Evolutionary conservation across 768 basidiomycete species (phyloP).

Genomic region (Tulasnella sp.): DNA sequence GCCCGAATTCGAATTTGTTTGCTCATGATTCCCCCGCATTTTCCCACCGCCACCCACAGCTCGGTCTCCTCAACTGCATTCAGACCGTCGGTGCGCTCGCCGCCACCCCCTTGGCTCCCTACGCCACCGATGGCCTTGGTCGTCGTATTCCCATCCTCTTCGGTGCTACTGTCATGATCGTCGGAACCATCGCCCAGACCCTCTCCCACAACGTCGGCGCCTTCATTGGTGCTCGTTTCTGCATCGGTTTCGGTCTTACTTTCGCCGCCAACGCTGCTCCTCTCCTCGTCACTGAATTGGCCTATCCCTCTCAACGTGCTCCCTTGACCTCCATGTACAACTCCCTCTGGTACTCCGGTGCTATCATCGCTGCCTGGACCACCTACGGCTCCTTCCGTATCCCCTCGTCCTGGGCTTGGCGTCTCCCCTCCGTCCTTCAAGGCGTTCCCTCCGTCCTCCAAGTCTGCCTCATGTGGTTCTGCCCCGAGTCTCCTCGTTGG

Average conservation of each 20-base stretch:
- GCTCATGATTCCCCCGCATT: background rate
- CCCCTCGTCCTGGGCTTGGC: conserved; percentile 66
- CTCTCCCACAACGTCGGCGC: conserved; percentile 63
- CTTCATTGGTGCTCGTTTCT: conserved; percentile 64
- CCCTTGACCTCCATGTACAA: conserved; percentile 72
- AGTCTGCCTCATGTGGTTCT: conserved; percentile 55
- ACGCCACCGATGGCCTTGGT: conserved; percentile 61
- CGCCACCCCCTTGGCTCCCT: conserved; percentile 45
- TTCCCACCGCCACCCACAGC: conserved; percentile 28
- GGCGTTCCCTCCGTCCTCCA: conserved; percentile 61
- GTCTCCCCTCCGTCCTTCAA: conserved; percentile 69
- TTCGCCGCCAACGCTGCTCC: conserved; percentile 66
- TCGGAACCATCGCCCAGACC: conserved; percentile 60
- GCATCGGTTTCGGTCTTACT: conserved; percentile 52
- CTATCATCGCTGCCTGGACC: conserved; percentile 77
- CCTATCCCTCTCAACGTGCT: conserved; percentile 76
- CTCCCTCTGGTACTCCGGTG: conserved; percentile 79
- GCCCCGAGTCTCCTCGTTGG: conserved; percentile 81
- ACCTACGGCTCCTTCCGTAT: conserved; percentile 76
- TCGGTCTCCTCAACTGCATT: conserved; percentile 67
- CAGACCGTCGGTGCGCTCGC: conserved; percentile 69
- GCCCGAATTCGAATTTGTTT: background rate
- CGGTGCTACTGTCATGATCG: conserved; percentile 62
- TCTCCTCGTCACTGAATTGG: conserved; percentile 76
- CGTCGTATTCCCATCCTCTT: conserved; percentile 58